phyloP scores from a whole-genome alignment of 257 asterid genomes.

The Euphrasia confusa region DNA sequence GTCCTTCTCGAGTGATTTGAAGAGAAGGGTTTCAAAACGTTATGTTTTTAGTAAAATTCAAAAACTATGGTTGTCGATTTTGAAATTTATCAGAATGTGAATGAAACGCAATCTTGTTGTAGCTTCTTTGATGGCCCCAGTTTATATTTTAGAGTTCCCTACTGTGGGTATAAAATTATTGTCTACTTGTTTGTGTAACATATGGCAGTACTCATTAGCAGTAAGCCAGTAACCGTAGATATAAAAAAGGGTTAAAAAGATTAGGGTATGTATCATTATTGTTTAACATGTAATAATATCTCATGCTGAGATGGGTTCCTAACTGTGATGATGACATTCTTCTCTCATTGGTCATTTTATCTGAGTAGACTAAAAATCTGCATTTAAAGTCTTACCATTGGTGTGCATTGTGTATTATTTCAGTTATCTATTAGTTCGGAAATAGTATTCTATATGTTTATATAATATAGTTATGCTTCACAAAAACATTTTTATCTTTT shows the following conservation, averaged over 20 bases:
- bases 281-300: neutral
- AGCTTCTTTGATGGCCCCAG: neutral
- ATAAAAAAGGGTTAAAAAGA: neutral
- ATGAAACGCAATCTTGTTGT: neutral
- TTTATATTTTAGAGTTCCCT: neutral
- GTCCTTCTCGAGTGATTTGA: neutral
- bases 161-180: too few relatives aligned
- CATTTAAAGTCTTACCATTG: neutral
- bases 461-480: neutral
- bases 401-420: neutral
- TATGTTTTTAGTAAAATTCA: neutral
- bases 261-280: neutral
- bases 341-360: neutral
- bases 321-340: neutral
- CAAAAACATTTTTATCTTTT: neutral
- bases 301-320: neutral
- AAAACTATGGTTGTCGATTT: neutral
- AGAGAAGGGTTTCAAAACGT: neutral
- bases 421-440: neutral
- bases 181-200: neutral
- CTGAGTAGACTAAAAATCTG: neutral
- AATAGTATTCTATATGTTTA: too few relatives aligned
- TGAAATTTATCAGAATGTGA: neutral
- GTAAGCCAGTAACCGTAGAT: neutral
- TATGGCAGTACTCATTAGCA: neutral